Conservation (phyloP, 371 early-diverging fungal species). For the Apophysomyces trapeziformis region DNA sequence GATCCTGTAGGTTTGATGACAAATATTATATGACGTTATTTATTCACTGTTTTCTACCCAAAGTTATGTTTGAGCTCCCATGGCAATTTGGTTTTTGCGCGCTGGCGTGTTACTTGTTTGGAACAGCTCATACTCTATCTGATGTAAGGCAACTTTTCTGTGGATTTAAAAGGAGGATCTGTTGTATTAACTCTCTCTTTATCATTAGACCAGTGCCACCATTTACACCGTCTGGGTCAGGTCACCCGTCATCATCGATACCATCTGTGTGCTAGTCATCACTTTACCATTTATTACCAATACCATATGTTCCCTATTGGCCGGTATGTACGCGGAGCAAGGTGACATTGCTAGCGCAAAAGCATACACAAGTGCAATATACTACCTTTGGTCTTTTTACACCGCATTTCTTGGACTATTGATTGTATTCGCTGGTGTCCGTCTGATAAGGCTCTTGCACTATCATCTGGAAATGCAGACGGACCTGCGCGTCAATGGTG, state of each 20-base stretch:
- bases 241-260: conserved; percentile 23
- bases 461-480: conserved; percentile 26
- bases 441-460: conserved; percentile 19
- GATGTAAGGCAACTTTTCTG: conserved; percentile 26
- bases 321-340: conserved; percentile 32
- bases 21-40: not conserved
- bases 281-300: conserved; percentile 37
- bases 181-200: too few relatives aligned
- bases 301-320: conserved; percentile 31
- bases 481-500: conserved; percentile 24
- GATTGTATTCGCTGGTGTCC: conserved; percentile 24
- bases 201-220: conserved; percentile 30
- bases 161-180: not conserved
- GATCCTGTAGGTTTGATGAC: not conserved
- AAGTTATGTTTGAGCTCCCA: conserved; percentile 44
- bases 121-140: conserved; percentile 42
- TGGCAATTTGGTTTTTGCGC: conserved; percentile 49
- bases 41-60: not conserved
- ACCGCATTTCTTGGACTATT: conserved; percentile 17
- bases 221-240: conserved; percentile 28
- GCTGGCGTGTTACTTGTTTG: conserved; percentile 44
- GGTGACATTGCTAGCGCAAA: conserved; percentile 23
- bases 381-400: conserved; percentile 28
- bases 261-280: conserved; percentile 25
- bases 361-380: conserved; percentile 28